These are phyloP conservation scores for Lyophyllum decastes DNA, from an alignment of 768 basidiomycete genomes.

Conservation along the genomic window DNA sequence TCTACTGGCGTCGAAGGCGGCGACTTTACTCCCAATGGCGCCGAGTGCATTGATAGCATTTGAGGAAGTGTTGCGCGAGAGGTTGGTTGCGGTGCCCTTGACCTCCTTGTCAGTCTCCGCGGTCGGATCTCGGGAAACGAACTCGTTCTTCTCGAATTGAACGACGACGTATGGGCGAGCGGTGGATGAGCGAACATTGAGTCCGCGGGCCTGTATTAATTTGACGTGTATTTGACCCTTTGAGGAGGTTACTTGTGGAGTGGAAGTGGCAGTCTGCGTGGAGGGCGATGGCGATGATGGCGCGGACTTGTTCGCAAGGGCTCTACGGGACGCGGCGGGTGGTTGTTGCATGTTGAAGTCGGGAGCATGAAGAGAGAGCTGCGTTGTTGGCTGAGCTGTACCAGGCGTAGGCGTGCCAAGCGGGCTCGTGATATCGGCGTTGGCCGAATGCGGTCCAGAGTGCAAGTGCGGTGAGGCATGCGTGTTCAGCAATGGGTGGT, in stretches of 20 bases:
- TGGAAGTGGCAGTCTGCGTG: conserved; percentile 28
- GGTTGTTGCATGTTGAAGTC: conserved; percentile 78
- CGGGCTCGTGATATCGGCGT: conserved; percentile 42
- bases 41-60: conserved; percentile 68
- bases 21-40: conserved; percentile 55
- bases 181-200: conserved; percentile 66
- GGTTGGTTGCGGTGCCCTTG: conserved; percentile 73
- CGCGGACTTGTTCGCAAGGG: conserved; percentile 20
- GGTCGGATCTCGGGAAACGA: conserved; percentile 88
- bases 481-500: conserved; percentile 39
- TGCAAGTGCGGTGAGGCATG: conserved; percentile 26
- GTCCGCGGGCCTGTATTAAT: conserved; percentile 85
- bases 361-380: conserved; percentile 83
- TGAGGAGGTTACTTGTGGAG: conserved; percentile 36
- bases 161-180: conserved; percentile 93
- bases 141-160: conserved; percentile 99
- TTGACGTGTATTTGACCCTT: conserved; percentile 91
- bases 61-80: conserved; percentile 49
- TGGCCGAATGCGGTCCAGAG: conserved; percentile 37
- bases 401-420: conserved; percentile 42
- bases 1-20: conserved; percentile 33
- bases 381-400: conserved; percentile 55
- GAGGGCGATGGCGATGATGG: conserved; percentile 40
- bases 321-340: conserved; percentile 43
- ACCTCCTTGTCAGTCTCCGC: conserved; percentile 87